Percentiles rank a stretch among this genome's conserved stretches.
Evolutionary conservation across 805 yeast genomes (phyloP).

Genomic region (Pichia ethanolica): DNA sequence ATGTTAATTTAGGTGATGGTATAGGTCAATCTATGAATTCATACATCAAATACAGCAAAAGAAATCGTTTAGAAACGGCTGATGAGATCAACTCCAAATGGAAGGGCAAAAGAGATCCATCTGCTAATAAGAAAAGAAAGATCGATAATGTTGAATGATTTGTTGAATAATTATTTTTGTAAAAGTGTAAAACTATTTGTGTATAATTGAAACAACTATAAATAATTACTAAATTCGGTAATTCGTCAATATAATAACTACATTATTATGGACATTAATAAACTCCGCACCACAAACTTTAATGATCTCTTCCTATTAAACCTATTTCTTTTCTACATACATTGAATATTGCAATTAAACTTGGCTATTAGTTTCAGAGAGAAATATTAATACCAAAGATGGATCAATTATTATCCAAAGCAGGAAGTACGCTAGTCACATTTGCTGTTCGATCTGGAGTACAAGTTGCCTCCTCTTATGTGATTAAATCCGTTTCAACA

Average conservation of each 20-base stretch:
- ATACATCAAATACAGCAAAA: constrained; percentile 50
- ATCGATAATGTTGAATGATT: not conserved
- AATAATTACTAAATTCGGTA: too few species aligned
- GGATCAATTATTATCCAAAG: constrained; percentile 39
- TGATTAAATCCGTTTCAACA: constrained; percentile 53
- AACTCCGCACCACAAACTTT: too few species aligned
- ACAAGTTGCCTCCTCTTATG: constrained; percentile 66
- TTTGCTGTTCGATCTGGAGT: constrained; percentile 74
- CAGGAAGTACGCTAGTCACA: constrained; percentile 72
- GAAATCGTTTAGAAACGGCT: constrained; percentile 57
- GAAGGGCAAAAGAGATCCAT: constrained; percentile 31
- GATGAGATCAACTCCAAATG: constrained; percentile 64
- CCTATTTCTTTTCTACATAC: not conserved
- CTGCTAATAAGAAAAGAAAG: constrained; percentile 16
- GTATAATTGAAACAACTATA: too few species aligned
- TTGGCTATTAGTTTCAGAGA: not conserved
- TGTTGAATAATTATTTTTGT: too few species aligned
- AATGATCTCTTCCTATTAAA: too few species aligned
- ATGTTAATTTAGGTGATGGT: constrained; percentile 68
- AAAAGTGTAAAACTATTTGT: too few species aligned
- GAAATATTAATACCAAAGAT: constrained; percentile 13
- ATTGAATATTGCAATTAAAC: too few species aligned
- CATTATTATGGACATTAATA: too few species aligned
- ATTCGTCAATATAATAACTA: too few species aligned
- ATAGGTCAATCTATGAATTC: constrained; percentile 48